Conservation (phyloP, 768 basidiomycete genomes). For the Dentipellis fragilis region DNA sequence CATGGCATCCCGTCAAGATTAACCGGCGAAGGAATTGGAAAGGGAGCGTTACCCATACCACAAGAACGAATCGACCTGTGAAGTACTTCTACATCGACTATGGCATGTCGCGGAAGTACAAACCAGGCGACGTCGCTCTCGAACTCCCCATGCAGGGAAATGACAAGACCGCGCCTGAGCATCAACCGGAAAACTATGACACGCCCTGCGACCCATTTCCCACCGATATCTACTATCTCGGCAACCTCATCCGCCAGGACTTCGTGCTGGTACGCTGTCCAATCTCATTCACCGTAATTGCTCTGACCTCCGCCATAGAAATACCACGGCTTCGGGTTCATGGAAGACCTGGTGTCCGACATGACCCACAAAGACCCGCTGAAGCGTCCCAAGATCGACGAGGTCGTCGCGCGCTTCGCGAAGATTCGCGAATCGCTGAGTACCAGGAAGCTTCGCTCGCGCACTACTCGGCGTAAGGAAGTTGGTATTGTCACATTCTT, state of each 20-base stretch:
- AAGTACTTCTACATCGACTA: constrained; percentile 23
- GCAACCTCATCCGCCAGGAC: constrained; percentile 13
- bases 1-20: constrained; percentile 5
- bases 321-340: constrained; percentile 6
- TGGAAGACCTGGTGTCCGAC: constrained; percentile 15
- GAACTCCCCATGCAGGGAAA: constrained; percentile 16
- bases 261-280: constrained; percentile 13
- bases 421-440: constrained; percentile 17
- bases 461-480: too few species aligned
- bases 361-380: constrained; percentile 27
- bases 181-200: background rate
- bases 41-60: constrained; percentile 8
- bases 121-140: constrained; percentile 1
- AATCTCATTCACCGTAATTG: too few species aligned
- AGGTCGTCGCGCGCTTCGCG: constrained; percentile 24
- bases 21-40: constrained; percentile 1
- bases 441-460: constrained; percentile 17
- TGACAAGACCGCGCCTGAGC: constrained; percentile 19
- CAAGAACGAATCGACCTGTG: constrained; percentile 17
- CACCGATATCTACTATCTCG: constrained; percentile 18
- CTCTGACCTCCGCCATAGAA: background rate
- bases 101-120: constrained; percentile 18
- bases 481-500: too few species aligned
- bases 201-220: constrained; percentile 15
- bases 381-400: constrained; percentile 26